These are phyloP conservation scores for Mycena latifolia DNA, from an alignment of 768 basidiomycete genomes.

Conservation along the genomic window DNA sequence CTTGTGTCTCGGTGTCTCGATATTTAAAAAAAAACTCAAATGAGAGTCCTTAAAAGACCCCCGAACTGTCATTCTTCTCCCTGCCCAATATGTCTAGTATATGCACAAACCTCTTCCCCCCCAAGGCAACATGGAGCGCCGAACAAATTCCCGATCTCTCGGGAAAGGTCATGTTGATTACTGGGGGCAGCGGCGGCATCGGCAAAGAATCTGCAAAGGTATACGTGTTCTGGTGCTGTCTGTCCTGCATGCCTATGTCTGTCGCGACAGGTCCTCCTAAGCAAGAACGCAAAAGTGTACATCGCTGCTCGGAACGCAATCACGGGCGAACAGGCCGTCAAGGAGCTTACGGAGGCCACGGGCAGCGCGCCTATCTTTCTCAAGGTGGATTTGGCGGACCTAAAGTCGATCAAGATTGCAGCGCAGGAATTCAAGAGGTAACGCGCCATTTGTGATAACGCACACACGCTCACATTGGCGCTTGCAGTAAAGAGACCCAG, in stretches of 20 bases:
- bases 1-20: too few species aligned
- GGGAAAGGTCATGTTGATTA: constrained; percentile 12
- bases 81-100: not conserved
- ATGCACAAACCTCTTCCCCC: constrained; percentile 10
- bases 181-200: constrained; percentile 2
- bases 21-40: too few species aligned
- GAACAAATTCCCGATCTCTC: not conserved
- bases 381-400: constrained; percentile 8
- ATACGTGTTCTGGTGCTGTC: not conserved
- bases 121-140: constrained; percentile 10
- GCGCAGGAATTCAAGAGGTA: constrained; percentile 8
- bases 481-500: constrained; percentile 57
- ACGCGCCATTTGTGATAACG: not conserved
- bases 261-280: not conserved
- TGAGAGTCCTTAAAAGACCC: too few species aligned
- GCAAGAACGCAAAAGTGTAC: constrained; percentile 5
- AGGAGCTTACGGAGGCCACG: not conserved
- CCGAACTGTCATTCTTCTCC: too few species aligned
- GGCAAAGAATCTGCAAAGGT: constrained; percentile 17
- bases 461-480: not conserved
- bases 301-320: not conserved
- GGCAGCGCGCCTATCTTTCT: constrained; percentile 5
- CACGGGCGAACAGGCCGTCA: not conserved
- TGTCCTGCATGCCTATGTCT: not conserved
- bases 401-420: constrained; percentile 3